Conservation (phyloP, 2,329 filamentous ascomycete species). For the Ophiocordyceps sinensis region DNA sequence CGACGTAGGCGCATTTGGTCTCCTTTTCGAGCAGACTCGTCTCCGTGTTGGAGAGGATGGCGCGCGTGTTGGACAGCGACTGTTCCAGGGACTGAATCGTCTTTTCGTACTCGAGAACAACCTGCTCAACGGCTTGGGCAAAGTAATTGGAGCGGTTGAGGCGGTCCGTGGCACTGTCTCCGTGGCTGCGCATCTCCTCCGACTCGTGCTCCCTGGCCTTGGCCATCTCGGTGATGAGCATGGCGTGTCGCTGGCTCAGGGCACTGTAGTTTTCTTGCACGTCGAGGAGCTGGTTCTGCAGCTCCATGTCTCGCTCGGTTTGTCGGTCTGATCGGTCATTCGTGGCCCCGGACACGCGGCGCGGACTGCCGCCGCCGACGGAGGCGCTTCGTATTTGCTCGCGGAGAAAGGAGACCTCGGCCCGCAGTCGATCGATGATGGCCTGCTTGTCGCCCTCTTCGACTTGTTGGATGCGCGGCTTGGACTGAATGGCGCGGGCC, state of each 20-base stretch:
- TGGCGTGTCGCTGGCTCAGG: constrained; percentile 86
- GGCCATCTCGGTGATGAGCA: constrained; percentile 84
- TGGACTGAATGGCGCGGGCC: constrained; percentile 91
- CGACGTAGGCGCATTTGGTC: constrained; percentile 81
- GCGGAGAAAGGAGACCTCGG: constrained; percentile 83
- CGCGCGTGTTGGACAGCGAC: constrained; percentile 76
- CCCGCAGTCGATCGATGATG: constrained; percentile 81
- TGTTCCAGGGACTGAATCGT: constrained; percentile 90
- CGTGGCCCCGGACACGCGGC: constrained; percentile 36
- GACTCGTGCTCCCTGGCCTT: constrained; percentile 62
- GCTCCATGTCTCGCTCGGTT: constrained; percentile 72
- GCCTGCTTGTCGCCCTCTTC: constrained; percentile 92
- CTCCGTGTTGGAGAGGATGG: constrained; percentile 71
- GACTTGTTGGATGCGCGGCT: constrained; percentile 85
- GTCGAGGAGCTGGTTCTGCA: constrained; percentile 89
- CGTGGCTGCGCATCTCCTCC: constrained; percentile 46
- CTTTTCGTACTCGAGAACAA: constrained; percentile 96
- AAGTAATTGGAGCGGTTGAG: constrained; percentile 93
- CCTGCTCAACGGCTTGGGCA: constrained; percentile 86
- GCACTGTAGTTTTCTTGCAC: constrained; percentile 89
- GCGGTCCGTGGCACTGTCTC: constrained; percentile 70
- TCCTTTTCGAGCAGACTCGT: constrained; percentile 83
- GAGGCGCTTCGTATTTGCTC: constrained; percentile 87
- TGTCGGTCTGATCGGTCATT: constrained; percentile 64
- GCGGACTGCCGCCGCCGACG: constrained; percentile 43